Evolutionary conservation across 257 asterid genomes (phyloP), one percentile per base, ranked within the genome.

Genomic region (Ocimum tenuiflorum): DNA sequence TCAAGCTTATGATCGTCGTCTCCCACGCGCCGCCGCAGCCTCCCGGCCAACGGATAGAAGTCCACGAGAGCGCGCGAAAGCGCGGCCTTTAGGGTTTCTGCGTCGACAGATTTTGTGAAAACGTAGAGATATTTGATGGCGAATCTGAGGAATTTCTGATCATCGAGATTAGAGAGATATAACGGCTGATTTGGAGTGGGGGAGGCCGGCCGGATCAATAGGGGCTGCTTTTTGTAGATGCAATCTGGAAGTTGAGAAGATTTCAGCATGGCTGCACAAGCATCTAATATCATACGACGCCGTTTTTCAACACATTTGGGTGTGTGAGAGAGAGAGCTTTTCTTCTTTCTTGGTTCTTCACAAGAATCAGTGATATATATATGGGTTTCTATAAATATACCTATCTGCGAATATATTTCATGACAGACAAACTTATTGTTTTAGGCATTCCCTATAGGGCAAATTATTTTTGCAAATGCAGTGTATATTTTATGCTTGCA

Each of bases 21-120:
- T 42, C 70, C 81, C 10, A 38, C 22, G 79, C 82, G 59, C 66
- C 71, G 50, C 42, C 79, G 63, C 14, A 91, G 29, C 66, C 97
- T 80, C 36, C 96, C 97, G 2, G 97, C 96, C 45, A 91, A 51
- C 1, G 97, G 97, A 47, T 91, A 91, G 71, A 86, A 90, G 43
- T 73, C 76, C 8, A 85, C 88, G 1, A 90, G 88, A 53, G 73
- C 87, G 42, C 84, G 67, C 0, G 95, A 82, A 0, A 91, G 84
- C 1, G 94, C 74, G 15, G 19, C 39, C 72, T 79, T 84, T 0
- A 91, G 89, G 54, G 58, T 60, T n/a, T 81, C 81, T 3, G 42
- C 3, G 58, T 22, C 50, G 1, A 79, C 49, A 1, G 89, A 65
- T 41, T 79, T 88, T 24, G 57, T 49, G 81, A 73, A 89, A 35